These are phyloP conservation scores for Aspergillus pseudoterreus DNA, from an alignment of 2,329 filamentous ascomycete genomes.

Conservation along the genomic window DNA sequence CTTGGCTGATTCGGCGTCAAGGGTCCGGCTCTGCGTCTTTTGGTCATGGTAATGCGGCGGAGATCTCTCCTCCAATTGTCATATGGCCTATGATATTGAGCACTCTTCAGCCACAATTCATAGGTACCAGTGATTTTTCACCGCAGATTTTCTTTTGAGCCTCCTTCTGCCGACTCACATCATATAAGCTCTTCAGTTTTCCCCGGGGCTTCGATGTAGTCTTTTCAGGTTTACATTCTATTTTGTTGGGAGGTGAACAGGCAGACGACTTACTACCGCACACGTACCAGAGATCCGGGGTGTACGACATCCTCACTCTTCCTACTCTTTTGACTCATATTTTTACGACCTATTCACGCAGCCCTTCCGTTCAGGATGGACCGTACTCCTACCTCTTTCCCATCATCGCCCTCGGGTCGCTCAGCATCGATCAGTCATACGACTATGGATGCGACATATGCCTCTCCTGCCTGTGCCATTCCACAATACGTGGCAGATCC, in stretches of 20 bases:
- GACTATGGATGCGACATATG: constrained; percentile 20
- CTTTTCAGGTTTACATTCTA: not conserved
- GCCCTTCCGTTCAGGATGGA: constrained; percentile 14
- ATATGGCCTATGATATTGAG: constrained; percentile 20
- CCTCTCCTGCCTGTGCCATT: constrained; percentile 17
- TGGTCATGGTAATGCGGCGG: constrained; percentile 24
- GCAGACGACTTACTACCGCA: not conserved
- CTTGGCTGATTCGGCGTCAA: constrained; percentile 32
- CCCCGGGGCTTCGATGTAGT: constrained; percentile 2
- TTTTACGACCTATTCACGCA: too few species aligned
- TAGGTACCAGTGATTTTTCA: constrained; percentile 20
- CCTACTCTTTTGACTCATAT: too few species aligned
- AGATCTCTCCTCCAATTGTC: constrained; percentile 23
- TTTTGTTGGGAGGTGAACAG: not conserved
- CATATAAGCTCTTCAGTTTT: constrained; percentile 6
- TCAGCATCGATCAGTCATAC: constrained; percentile 9
- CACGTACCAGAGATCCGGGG: not conserved
- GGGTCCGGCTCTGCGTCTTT: constrained; percentile 21
- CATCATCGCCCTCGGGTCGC: constrained; percentile 13
- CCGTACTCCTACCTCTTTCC: constrained; percentile 19
- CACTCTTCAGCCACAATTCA: constrained; percentile 25
- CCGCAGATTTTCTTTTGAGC: constrained; percentile 22
- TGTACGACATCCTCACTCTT: too few species aligned
- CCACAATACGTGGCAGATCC: constrained; percentile 14
- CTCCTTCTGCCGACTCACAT: constrained; percentile 14